phyloP scores from a whole-genome alignment of 2,329 filamentous ascomycete genomes.

The Venturia pyrina region DNA sequence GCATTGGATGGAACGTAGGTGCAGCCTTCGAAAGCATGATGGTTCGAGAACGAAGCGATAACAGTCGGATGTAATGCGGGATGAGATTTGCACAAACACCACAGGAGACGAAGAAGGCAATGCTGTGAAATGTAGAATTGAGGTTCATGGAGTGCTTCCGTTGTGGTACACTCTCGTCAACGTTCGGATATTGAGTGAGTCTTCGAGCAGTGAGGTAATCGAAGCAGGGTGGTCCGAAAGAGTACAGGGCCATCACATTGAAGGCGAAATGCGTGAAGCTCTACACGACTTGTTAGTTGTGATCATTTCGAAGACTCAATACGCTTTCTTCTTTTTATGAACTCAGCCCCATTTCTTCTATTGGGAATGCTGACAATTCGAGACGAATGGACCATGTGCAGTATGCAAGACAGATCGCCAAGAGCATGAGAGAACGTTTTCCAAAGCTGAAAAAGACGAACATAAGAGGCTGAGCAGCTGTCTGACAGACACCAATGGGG shows the following conservation, averaged over 20 bases:
- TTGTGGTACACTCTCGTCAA: not conserved
- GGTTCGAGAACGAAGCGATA: not conserved
- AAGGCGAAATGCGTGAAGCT: not conserved
- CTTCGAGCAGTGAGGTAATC: not conserved
- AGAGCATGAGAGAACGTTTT: too few species aligned
- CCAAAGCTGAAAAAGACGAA: too few species aligned
- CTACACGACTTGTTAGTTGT: not conserved
- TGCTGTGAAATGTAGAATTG: not conserved
- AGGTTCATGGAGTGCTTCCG: not conserved
- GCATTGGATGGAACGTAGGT: not conserved
- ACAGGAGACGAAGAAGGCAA: not conserved
- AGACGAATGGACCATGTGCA: too few species aligned
- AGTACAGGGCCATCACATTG: constrained; percentile 1
- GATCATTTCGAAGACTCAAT: not conserved
- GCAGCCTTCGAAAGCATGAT: not conserved
- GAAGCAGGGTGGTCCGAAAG: not conserved
- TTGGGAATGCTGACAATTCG: too few species aligned
- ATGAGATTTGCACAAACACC: not conserved
- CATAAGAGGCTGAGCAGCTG: too few species aligned
- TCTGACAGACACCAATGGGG: too few species aligned
- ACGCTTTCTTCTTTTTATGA: not conserved
- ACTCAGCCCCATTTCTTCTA: too few species aligned
- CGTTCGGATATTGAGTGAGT: not conserved
- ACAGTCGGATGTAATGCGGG: not conserved
- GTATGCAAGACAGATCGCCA: too few species aligned